Base-by-base conservation (phyloP, 1,284 basidiomycete species). In the Pascua guehoae region DNA sequence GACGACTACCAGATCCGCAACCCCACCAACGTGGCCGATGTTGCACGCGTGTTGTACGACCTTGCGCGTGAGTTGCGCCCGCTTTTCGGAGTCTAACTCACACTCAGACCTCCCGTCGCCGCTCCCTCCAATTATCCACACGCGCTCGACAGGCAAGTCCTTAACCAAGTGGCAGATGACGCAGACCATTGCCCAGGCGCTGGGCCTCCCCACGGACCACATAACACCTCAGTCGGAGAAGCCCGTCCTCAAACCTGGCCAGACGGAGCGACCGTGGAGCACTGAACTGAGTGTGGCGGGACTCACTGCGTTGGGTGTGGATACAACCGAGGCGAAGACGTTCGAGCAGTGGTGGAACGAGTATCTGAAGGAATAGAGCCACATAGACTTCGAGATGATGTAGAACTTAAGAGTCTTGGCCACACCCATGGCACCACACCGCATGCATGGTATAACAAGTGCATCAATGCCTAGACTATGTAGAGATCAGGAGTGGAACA, bases 161-260 rank as follows among this genome's bases (percentile, higher is more conserved):
- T 66, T 79, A 61, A 80, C 79, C 16, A 82, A 82, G 67, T 81
- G 79, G 69, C 75, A 79, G 62, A 81, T 81, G 74, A 73, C 71
- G 10, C 36, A 47, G 8, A 65, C 71, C 47, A 76, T 79, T 48
- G 74, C 71, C 17, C 58, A 62, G n/a, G 60, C 62, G 56, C 68
- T 78, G 37, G 48, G 51, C n/a, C 56, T 73, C 2, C 69, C 74
- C 12, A 67, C 70, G 18, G 54, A 62, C 2, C 76, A 79, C 53
- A 65, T 66, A n/a, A 62, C 71, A 9, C 74, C 77, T 41, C 56
- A 60, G 8, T 63, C 63, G 16, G 58, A 65, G 8, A 66, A 68
- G 51, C 68, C 70, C 0, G 61, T 56, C 9, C 57, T 61, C 15
- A 51, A 64, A 45, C 63, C 66, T 10, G 71, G 66, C 7, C 62